Percentiles rank a stretch among this genome's conserved stretches.
phyloP scores from a whole-genome alignment of 495 filamentous ascomycete species.

The Letharia lupina region DNA sequence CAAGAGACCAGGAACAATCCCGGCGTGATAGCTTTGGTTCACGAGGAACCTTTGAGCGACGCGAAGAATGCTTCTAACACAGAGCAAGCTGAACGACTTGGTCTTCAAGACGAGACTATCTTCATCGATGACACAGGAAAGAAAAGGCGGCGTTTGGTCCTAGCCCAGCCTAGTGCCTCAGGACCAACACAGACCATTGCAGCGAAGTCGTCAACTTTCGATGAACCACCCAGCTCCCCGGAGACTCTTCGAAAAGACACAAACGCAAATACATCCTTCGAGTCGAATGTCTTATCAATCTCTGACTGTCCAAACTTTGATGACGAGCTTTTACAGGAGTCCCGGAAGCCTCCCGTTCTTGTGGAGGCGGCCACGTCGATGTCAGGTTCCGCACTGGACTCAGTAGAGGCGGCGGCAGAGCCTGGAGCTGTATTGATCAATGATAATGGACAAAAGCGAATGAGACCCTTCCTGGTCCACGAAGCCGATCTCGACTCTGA shows the following conservation, averaged over 20 bases:
- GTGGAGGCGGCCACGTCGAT: background rate
- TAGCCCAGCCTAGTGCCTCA: constrained; percentile 2
- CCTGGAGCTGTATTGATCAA: constrained; percentile 28
- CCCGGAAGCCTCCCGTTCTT: background rate
- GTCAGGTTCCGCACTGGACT: background rate
- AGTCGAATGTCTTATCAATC: background rate
- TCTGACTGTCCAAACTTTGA: background rate
- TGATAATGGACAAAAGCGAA: constrained; percentile 36
- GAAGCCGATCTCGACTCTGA: constrained; percentile 5
- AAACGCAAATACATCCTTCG: background rate
- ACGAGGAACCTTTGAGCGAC: background rate
- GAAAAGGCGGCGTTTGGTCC: constrained; percentile 34
- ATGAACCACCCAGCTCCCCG: background rate
- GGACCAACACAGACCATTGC: background rate
- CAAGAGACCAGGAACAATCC: background rate
- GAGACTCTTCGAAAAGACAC: background rate
- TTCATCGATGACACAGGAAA: constrained; percentile 33
- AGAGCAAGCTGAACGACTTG: background rate
- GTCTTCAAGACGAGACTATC: constrained; percentile 23
- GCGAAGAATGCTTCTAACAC: background rate
- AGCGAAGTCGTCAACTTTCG: background rate
- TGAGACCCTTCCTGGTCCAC: constrained; percentile 24
- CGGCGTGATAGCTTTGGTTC: background rate
- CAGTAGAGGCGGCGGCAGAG: background rate
- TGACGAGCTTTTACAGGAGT: background rate